A percentile compares a stretch with the other conserved stretches of the same genome.
Conservation (phyloP, 768 basidiomycete genomes). For the Lyophyllum decastes region DNA sequence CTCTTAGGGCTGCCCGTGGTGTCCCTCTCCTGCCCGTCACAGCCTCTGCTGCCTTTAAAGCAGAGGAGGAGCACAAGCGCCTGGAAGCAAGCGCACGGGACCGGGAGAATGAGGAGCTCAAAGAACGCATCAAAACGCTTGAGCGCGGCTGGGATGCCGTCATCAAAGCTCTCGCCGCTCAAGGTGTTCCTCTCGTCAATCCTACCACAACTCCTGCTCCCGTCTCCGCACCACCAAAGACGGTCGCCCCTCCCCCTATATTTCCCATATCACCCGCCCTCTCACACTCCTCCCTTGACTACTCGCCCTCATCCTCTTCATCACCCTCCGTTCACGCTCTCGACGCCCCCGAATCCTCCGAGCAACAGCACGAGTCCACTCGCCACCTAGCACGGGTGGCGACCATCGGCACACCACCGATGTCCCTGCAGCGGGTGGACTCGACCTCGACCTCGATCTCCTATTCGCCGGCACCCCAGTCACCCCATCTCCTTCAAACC, state of each 20-base stretch:
- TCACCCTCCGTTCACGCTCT: constrained; percentile 33
- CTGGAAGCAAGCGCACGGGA: constrained; percentile 46
- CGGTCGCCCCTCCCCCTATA: constrained; percentile 26
- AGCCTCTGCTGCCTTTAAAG: constrained; percentile 24
- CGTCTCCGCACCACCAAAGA: constrained; percentile 21
- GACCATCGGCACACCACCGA: constrained; percentile 65
- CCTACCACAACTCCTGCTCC: constrained; percentile 21
- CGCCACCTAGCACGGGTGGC: constrained; percentile 99
- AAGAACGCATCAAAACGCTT: constrained; percentile 74
- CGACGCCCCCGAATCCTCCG: constrained; percentile 25
- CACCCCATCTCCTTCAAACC: constrained; percentile 10
- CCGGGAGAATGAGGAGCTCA: constrained; percentile 72
- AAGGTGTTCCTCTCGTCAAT: constrained; percentile 58
- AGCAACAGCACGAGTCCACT: constrained; percentile 63
- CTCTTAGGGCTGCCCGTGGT: constrained; percentile 57
- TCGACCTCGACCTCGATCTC: constrained; percentile 37
- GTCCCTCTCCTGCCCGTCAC: constrained; percentile 26
- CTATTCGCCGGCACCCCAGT: constrained; percentile 22
- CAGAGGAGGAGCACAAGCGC: constrained; percentile 32
- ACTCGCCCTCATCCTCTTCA: constrained; percentile 29
- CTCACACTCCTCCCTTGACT: constrained; percentile 32
- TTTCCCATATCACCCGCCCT: constrained; percentile 39
- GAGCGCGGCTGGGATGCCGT: constrained; percentile 84
- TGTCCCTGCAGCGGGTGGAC: constrained; percentile 96
- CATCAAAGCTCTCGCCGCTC: constrained; percentile 70